Evolutionary conservation across 768 basidiomycete genomes (phyloP), one percentile per base, ranked within the genome.

Genomic region (Kwoniella mangroviensis): DNA sequence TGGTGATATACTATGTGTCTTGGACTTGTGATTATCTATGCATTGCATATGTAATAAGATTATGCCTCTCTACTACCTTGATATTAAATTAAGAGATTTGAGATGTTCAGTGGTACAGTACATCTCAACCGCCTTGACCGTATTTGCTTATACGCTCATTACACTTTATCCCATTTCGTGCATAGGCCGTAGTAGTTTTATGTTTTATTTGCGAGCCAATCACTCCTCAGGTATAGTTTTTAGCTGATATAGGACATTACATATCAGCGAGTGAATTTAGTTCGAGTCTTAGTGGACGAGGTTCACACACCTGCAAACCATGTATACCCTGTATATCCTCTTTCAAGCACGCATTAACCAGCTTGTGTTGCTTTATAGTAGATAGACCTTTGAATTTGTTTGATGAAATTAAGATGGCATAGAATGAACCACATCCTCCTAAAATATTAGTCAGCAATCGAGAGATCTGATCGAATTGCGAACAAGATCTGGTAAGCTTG

Each of bases 391-490:
- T 89, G 86, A 99, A 98, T 1, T 87, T 87, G n/a, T 88, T 82
- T 68, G 92, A 94, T 4, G 91, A 88, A 71, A 99, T 92, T 13
- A 88, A 87, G 71, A 99, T 95, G 53, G 94, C 92, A 77, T 96
- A 99, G 84, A 98, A 99, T 4, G 90, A 87, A n/a, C 97, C 97
- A 80, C 97, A 98, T 24, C 97, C 97, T 64, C 94, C 96, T 97
- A 28, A 10, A 42, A 52, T 34, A 52, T 64, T 64, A 28, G 63
- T 64, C 51, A 64, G 63, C 63, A 61, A 19, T 34, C 34, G 34
- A 34, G 19, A 4, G 28, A 28, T 28, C 6, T 34, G 34, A 34
- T 34, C 34, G n/a, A n/a, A n/a, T n/a, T n/a, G 1, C 34, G 28
- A 4, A 26, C 42, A 34, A 22, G 34, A 45, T 45, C 34, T 26